phyloP scores from a whole-genome alignment of 768 basidiomycete genomes.

The Suillus sp. region DNA sequence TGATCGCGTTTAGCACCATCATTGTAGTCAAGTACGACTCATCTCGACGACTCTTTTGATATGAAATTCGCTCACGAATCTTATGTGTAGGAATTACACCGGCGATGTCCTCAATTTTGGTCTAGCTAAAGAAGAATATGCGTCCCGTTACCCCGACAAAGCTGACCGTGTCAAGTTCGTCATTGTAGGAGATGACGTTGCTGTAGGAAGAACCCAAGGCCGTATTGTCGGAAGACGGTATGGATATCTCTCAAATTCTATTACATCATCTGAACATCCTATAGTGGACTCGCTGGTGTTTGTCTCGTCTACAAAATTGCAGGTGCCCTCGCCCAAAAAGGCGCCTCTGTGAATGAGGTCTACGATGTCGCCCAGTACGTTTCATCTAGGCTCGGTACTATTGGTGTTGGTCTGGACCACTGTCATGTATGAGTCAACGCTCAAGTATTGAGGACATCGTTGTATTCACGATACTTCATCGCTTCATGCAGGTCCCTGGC shows the following conservation, averaged over 20 bases:
- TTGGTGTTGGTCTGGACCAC: slow-evolving; percentile 87
- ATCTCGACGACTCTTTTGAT: background rate
- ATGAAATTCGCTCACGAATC: slow-evolving; percentile 10
- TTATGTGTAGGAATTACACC: slow-evolving; percentile 69
- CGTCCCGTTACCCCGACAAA: slow-evolving; percentile 67
- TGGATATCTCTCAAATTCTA: slow-evolving; percentile 3
- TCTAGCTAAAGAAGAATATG: slow-evolving; percentile 82
- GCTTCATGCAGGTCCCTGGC: slow-evolving; percentile 66
- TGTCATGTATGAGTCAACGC: slow-evolving; percentile 61
- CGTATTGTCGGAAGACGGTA: slow-evolving; percentile 83
- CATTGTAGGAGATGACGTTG: slow-evolving; percentile 88
- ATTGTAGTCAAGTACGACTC: slow-evolving; percentile 76
- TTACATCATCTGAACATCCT: background rate
- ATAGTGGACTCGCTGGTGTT: slow-evolving; percentile 79
- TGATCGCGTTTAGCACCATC: slow-evolving; percentile 52
- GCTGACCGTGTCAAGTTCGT: slow-evolving; percentile 72
- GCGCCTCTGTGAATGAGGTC: slow-evolving; percentile 70
- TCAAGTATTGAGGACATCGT: background rate
- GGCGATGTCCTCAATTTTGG: slow-evolving; percentile 93
- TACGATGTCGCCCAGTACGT: slow-evolving; percentile 65
- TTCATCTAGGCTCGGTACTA: slow-evolving; percentile 69
- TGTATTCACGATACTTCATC: background rate
- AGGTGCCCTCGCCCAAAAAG: slow-evolving; percentile 74
- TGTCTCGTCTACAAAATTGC: slow-evolving; percentile 90
- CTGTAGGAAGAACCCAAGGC: slow-evolving; percentile 80